Percentiles rank a stretch among this genome's conserved stretches.
Evolutionary conservation across 2,329 filamentous ascomycete species (phyloP).

Genomic region (Fusarium buharicum): DNA sequence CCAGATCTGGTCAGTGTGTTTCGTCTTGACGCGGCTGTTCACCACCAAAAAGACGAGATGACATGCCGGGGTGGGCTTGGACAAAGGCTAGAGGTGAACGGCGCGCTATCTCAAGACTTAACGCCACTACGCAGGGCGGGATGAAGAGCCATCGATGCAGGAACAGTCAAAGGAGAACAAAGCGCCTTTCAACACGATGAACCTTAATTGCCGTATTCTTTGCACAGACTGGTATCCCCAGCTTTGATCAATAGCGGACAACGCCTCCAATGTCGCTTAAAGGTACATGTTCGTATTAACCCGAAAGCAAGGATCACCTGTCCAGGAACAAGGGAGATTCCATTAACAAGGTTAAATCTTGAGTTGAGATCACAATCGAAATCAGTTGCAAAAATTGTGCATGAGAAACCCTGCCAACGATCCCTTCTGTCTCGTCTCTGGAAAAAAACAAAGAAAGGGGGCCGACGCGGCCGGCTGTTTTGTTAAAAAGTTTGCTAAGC

Average conservation of each 20-base stretch:
- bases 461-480: slow-evolving; percentile 1
- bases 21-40: slow-evolving; percentile 18
- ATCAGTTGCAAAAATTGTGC: slow-evolving; percentile 8
- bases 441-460: not conserved
- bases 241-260: slow-evolving; percentile 18
- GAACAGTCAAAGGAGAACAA: slow-evolving; percentile 2
- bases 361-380: slow-evolving; percentile 9
- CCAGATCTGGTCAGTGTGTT: slow-evolving; percentile 25
- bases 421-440: not conserved
- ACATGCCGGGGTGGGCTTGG: slow-evolving; percentile 22
- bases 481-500: slow-evolving; percentile 8
- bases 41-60: slow-evolving; percentile 33
- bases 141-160: not conserved
- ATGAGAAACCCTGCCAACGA: slow-evolving; percentile 13
- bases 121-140: slow-evolving; percentile 13
- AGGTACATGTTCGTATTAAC: slow-evolving; percentile 27
- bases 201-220: slow-evolving; percentile 6
- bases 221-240: slow-evolving; percentile 24
- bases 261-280: slow-evolving; percentile 35
- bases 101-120: slow-evolving; percentile 15
- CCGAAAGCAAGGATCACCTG: slow-evolving; percentile 18
- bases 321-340: not conserved
- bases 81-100: not conserved
- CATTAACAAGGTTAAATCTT: not conserved
- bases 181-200: slow-evolving; percentile 7